Evolutionary conservation across 495 filamentous ascomycete genomes (phyloP).

Genomic region (Penicillium tannophilum): DNA sequence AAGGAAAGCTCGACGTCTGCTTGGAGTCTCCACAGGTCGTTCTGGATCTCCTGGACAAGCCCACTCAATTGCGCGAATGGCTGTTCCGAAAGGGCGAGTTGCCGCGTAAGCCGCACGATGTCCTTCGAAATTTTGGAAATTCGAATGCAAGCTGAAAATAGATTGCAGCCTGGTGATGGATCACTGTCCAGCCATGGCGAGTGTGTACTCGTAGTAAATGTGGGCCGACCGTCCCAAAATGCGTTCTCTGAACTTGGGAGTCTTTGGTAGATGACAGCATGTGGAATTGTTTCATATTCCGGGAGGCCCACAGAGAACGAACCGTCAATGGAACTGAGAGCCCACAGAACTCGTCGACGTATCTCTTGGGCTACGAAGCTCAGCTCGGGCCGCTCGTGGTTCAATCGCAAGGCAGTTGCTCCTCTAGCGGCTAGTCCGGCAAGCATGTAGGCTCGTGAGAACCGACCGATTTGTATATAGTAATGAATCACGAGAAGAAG

Average conservation of each 20-base stretch:
- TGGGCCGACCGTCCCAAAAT: conserved; percentile 10
- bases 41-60: conserved; percentile 19
- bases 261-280: conserved; percentile 23
- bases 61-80: conserved; percentile 16
- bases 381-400: conserved; percentile 23
- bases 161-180: background rate
- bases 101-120: conserved; percentile 20
- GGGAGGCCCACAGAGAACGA: conserved; percentile 25
- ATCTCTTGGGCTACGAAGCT: conserved; percentile 24
- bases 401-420: conserved; percentile 21
- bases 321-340: conserved; percentile 18
- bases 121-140: conserved; percentile 20
- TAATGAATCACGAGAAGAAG: conserved; percentile 21
- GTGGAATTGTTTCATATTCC: conserved; percentile 21
- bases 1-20: conserved; percentile 13
- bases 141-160: conserved; percentile 14
- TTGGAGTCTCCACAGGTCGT: conserved; percentile 16
- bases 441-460: conserved; percentile 24
- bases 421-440: conserved; percentile 18
- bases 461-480: conserved; percentile 15
- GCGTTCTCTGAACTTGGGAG: conserved; percentile 20
- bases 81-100: conserved; percentile 17
- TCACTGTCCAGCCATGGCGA: conserved; percentile 1
- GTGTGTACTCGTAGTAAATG: background rate
- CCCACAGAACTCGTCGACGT: conserved; percentile 24